phyloP scores from a whole-genome alignment of 2,329 filamentous ascomycete genomes.

The Dactylellina cionopaga region DNA sequence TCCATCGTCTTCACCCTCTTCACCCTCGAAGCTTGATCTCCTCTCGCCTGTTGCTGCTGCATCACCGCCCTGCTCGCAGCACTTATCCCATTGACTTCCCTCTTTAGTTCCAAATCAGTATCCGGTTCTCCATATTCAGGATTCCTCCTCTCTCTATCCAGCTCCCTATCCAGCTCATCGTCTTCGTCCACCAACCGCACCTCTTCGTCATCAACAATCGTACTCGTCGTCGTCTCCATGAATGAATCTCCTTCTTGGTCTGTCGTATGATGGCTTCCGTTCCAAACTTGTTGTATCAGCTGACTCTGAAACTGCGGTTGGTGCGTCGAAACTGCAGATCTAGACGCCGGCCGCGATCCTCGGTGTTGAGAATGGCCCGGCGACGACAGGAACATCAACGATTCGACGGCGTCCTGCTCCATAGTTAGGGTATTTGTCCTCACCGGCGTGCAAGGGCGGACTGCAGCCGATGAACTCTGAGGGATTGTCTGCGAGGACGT shows the following conservation, averaged over 20 bases:
- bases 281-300: constrained; percentile 49
- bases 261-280: constrained; percentile 69
- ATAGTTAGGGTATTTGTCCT: constrained; percentile 55
- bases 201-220: constrained; percentile 44
- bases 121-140: constrained; percentile 43
- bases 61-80: constrained; percentile 1
- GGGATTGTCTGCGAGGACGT: constrained; percentile 26
- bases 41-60: background rate
- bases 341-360: constrained; percentile 48
- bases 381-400: constrained; percentile 82
- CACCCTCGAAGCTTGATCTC: constrained; percentile 12
- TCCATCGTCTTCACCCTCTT: constrained; percentile 52
- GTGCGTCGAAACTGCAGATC: constrained; percentile 43
- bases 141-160: constrained; percentile 39
- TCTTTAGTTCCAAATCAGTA: constrained; percentile 31
- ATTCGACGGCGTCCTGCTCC: constrained; percentile 84
- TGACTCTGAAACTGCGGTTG: constrained; percentile 48
- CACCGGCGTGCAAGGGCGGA: constrained; percentile 43
- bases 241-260: constrained; percentile 70
- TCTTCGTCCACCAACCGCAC: constrained; percentile 44
- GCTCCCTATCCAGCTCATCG: constrained; percentile 43
- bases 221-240: constrained; percentile 57
- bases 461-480: constrained; percentile 18
- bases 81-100: constrained; percentile 28
- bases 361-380: constrained; percentile 71